Conservation (phyloP, 176 grass and related monocot genomes). For the Oropetium thomaeum region DNA sequence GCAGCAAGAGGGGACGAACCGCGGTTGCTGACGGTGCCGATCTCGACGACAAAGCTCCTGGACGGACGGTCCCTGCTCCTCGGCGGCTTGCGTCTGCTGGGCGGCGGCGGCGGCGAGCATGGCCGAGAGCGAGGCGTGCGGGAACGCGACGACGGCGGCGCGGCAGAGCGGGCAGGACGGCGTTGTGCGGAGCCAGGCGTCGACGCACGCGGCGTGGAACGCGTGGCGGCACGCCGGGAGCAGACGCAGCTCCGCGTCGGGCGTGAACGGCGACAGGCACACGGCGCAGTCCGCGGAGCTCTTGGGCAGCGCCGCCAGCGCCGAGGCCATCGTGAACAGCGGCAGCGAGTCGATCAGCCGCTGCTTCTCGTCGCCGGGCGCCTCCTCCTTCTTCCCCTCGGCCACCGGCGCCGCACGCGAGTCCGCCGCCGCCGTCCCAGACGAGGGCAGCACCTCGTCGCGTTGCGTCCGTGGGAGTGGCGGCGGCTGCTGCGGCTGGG, state of each 20-base stretch:
- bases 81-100: no score
- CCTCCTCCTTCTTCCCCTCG: background rate
- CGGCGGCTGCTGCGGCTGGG: no score
- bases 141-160: constrained; percentile 53
- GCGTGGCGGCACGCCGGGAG: constrained; percentile 87
- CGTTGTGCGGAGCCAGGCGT: constrained; percentile 81
- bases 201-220: constrained; percentile 85
- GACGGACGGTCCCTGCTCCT: constrained; percentile 20
- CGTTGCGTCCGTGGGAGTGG: background rate
- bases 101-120: constrained; percentile 28
- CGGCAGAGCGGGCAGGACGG: constrained; percentile 93
- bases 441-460: background rate
- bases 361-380: constrained; percentile 30
- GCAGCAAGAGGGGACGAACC: background rate
- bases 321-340: constrained; percentile 73
- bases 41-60: constrained; percentile 72
- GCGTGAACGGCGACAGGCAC: constrained; percentile 80
- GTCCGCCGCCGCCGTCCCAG: background rate
- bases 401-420: background rate
- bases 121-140: constrained; percentile 47
- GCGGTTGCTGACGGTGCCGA: constrained; percentile 74
- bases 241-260: constrained; percentile 72
- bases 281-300: constrained; percentile 88
- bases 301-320: constrained; percentile 59
- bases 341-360: constrained; percentile 82